Evolutionary conservation across 176 grass and related monocot species (phyloP).

Genomic region (Phragmites australis): DNA sequence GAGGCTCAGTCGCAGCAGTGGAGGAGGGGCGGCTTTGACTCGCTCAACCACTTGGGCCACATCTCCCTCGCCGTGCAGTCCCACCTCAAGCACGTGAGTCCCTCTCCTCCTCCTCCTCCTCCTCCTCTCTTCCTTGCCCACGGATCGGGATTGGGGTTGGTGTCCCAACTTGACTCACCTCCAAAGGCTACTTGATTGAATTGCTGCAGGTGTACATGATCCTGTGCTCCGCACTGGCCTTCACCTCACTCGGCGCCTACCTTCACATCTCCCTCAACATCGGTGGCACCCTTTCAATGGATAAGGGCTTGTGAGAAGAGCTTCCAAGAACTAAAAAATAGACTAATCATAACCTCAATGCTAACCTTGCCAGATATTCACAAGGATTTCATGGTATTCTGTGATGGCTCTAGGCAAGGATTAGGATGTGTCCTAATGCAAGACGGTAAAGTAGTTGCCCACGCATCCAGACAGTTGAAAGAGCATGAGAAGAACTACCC

Average conservation of each 20-base stretch:
- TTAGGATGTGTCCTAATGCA: too few relatives aligned
- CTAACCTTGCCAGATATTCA: too few relatives aligned
- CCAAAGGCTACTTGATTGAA: not conserved
- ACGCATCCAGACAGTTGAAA: too few relatives aligned
- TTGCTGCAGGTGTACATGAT: conserved; percentile 68
- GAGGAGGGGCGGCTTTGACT: not conserved
- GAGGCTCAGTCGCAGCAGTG: conserved; percentile 1
- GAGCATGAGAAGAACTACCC: too few relatives aligned
- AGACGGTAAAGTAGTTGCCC: too few relatives aligned
- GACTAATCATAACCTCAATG: too few relatives aligned
- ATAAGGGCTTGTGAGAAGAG: too few relatives aligned
- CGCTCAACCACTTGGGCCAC: conserved; percentile 33
- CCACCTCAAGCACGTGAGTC: conserved; percentile 29
- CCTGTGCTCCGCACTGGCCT: conserved; percentile 62
- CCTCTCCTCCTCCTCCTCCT: not conserved
- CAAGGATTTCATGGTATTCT: too few relatives aligned
- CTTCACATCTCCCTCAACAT: conserved; percentile 61
- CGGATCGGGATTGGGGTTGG: too few relatives aligned
- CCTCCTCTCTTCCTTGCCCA: not conserved
- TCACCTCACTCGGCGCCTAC: conserved; percentile 60
- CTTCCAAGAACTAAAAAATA: too few relatives aligned
- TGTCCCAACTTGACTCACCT: not conserved
- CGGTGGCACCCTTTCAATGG: conserved; percentile 60
- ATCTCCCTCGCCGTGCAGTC: conserved; percentile 29
- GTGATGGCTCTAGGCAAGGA: too few relatives aligned